Conservation (phyloP, 2,329 filamentous ascomycete species). For the Colletotrichum cereale region DNA sequence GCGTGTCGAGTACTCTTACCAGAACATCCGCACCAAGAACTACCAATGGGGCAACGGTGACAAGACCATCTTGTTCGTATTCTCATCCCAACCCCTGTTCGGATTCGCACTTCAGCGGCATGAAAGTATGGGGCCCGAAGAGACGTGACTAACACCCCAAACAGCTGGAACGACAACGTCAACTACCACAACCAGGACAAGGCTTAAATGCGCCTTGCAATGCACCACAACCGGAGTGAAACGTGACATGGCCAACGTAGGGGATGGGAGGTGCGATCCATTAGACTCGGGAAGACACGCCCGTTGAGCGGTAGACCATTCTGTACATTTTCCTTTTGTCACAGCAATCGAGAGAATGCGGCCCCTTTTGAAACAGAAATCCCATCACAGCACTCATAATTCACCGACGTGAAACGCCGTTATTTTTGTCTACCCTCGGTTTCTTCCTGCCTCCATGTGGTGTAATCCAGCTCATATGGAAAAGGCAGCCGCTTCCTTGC, state of each 20-base stretch:
- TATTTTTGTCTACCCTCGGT: not conserved
- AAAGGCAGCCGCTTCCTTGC: slow-evolving; percentile 48
- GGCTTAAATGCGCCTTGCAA: slow-evolving; percentile 49
- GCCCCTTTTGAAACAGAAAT: slow-evolving; percentile 13
- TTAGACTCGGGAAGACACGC: slow-evolving; percentile 30
- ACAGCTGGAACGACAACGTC: slow-evolving; percentile 91
- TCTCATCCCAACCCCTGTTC: not conserved
- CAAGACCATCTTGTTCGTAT: slow-evolving; percentile 81
- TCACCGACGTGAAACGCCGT: not conserved
- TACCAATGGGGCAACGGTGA: slow-evolving; percentile 95
- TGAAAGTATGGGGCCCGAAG: not conserved
- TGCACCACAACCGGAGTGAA: not conserved
- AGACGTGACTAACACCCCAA: slow-evolving; percentile 41
- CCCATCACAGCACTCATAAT: not conserved
- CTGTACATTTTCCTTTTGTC: slow-evolving; percentile 47
- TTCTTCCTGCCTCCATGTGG: not conserved
- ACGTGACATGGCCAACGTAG: slow-evolving; percentile 11
- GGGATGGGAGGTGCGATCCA: slow-evolving; percentile 29
- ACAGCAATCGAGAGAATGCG: slow-evolving; percentile 37
- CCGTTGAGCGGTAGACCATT: slow-evolving; percentile 38
- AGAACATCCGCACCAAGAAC: slow-evolving; percentile 98
- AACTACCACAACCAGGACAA: slow-evolving; percentile 98
- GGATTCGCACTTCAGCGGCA: not conserved
- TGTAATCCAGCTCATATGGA: slow-evolving; percentile 15
- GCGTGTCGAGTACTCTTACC: slow-evolving; percentile 92